Evolutionary conservation across 2,329 filamentous ascomycete species (phyloP), one percentile per base, ranked within the genome.

Genomic region (Paecilomyces sp.): DNA sequence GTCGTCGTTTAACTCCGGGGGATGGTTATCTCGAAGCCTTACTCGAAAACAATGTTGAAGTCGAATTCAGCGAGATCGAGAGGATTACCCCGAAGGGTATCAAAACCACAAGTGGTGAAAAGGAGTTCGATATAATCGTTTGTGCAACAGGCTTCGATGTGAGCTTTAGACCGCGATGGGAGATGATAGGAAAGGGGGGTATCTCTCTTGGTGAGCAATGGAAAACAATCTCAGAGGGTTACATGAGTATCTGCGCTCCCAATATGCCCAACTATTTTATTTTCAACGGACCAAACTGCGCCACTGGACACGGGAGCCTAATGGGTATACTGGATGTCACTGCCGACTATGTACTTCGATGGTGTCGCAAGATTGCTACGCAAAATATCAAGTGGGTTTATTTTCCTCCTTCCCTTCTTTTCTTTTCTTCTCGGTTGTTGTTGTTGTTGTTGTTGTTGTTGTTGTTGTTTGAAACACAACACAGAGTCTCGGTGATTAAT

Each of bases 1-100:
- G 85, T 64, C 78, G 84, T 3, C 78, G 85, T 1, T 70, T 86
- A 0, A 88, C 85, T 0, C 83, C 85, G 0, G 83, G 84, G 1
- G 83, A 84, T 0, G 84, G 84, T 0, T 88, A 88, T 63, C 77
- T 88, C 9, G 85, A 87, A 67, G 83, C 84, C 0, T 74, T 87
- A 52, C 50, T 18, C 11, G 24, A 22, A 18, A 13, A 2, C n/a
- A 52, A 52, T 52, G 50, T 52, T 8, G n/a, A 13, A 24, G 7
- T 52, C 9, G 50, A 52, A 13, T 52, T n/a, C 22, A 18, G 9
- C 24, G n/a, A 22, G 76, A 87, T 87, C 66, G 75, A 74, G 13
- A 74, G 79, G 1, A 82, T 88, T 61, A 85, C 81, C 0, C 73
- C 73, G 47, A 81, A 75, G 0, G 84, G 83, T 0, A 84, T 87